A percentile compares a stretch with the other conserved stretches of the same genome.
Evolutionary conservation across 441 rosid genomes (phyloP).

Genomic region (Aquilaria agallochum): DNA sequence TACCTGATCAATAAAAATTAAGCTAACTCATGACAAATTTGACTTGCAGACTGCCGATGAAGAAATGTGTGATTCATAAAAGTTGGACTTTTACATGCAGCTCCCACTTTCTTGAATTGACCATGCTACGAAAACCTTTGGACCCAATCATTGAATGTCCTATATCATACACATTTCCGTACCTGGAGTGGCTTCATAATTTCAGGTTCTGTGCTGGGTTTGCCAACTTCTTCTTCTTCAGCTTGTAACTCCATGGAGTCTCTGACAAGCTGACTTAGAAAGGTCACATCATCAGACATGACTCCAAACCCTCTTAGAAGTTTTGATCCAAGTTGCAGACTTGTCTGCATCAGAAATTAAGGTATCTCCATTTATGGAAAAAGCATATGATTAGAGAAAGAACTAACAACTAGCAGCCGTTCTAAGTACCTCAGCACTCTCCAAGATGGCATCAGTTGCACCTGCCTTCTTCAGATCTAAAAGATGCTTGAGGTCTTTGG

Average conservation of each 20-base stretch:
- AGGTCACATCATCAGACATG: constrained; percentile 95
- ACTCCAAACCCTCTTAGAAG: constrained; percentile 88
- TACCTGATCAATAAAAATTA: constrained; percentile 27
- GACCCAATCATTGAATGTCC: background rate
- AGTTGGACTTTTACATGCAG: background rate
- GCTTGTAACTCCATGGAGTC: constrained; percentile 91
- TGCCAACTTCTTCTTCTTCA: constrained; percentile 44
- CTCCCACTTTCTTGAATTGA: background rate
- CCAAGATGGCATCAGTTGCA: constrained; percentile 87
- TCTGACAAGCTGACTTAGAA: constrained; percentile 66
- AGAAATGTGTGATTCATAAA: background rate
- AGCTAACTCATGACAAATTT: background rate
- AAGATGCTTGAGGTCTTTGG: constrained; percentile 80
- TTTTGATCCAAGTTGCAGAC: constrained; percentile 94
- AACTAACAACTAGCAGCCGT: background rate
- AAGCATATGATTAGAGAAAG: background rate
- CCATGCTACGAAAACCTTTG: background rate
- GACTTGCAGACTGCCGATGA: background rate
- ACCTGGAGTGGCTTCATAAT: constrained; percentile 62
- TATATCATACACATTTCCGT: constrained; percentile 6
- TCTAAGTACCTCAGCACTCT: constrained; percentile 73
- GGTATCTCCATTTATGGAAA: background rate
- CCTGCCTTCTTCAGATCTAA: constrained; percentile 91
- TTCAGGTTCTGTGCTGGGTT: constrained; percentile 33
- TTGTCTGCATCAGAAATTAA: constrained; percentile 55